These are phyloP conservation scores for Xylariales sp. DNA, from an alignment of 2,329 filamentous ascomycete genomes.

Conservation along the genomic window DNA sequence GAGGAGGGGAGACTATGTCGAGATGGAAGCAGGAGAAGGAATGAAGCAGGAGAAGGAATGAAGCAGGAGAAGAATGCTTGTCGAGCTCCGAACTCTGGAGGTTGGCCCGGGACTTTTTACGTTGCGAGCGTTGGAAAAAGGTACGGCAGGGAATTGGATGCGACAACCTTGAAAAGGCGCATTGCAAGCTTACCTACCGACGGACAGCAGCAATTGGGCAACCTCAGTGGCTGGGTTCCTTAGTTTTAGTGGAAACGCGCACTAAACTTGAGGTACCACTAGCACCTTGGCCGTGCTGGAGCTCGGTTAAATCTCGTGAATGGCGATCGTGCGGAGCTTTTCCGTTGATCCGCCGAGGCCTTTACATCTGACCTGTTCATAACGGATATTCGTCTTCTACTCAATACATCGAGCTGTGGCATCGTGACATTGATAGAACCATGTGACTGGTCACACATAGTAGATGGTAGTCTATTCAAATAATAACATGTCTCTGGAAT, in stretches of 20 bases:
- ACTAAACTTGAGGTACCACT: neutral
- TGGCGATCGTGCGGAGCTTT: neutral
- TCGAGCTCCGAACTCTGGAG: too few relatives aligned
- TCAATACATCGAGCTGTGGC: too few relatives aligned
- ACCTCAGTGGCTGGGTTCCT: constrained; percentile 2
- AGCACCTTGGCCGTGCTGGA: neutral
- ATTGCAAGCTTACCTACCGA: neutral
- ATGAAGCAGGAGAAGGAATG: constrained; percentile 14
- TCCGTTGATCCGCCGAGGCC: neutral
- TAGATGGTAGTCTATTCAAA: too few relatives aligned
- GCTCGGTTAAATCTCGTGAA: constrained; percentile 1
- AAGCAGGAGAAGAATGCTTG: too few relatives aligned
- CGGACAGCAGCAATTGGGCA: constrained; percentile 10
- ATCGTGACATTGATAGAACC: too few relatives aligned
- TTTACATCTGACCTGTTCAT: neutral
- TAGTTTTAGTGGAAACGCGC: constrained; percentile 1
- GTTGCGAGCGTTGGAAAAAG: constrained; percentile 19
- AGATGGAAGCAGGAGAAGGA: constrained; percentile 8
- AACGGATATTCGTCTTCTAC: too few relatives aligned
- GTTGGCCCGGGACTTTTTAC: too few relatives aligned
- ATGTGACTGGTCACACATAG: too few relatives aligned
- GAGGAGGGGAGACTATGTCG: constrained; percentile 14
- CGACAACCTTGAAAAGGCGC: constrained; percentile 21
- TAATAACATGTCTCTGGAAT: too few relatives aligned
- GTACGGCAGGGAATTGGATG: constrained; percentile 19